Percentiles rank a stretch among this genome's conserved stretches.
Conservation (phyloP, 208 protist species). For the Strigomonas culicis region DNA sequence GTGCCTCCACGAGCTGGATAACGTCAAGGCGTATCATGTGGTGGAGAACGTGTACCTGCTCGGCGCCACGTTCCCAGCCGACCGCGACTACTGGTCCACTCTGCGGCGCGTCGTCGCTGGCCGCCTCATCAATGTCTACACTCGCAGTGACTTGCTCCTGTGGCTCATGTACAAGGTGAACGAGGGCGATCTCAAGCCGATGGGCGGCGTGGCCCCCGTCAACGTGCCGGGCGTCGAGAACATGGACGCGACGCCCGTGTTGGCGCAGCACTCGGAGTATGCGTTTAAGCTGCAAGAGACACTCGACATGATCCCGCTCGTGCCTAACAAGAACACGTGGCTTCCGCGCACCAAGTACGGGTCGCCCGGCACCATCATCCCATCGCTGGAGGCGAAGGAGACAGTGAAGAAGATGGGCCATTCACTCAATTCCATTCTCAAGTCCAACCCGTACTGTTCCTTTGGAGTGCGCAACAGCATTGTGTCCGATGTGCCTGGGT, state of each 20-base stretch:
- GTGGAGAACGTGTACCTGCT: conserved; percentile 88
- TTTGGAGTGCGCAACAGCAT: conserved; percentile 45
- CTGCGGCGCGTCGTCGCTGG: conserved; percentile 76
- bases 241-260: conserved; percentile 63
- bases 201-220: conserved; percentile 70
- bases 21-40: conserved; percentile 47
- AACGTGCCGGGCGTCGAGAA: conserved; percentile 85
- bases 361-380: conserved; percentile 52
- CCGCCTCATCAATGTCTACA: conserved; percentile 87
- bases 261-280: conserved; percentile 60
- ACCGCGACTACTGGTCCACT: conserved; percentile 44
- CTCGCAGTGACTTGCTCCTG: conserved; percentile 76
- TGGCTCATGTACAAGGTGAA: conserved; percentile 78
- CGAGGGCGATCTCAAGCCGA: conserved; percentile 61
- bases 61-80: conserved; percentile 55
- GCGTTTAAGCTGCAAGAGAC: conserved; percentile 49
- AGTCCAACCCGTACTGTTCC: conserved; percentile 26
- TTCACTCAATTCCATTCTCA: conserved; percentile 35
- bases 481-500: conserved; percentile 22
- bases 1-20: conserved; percentile 67
- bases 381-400: conserved; percentile 17
- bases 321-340: conserved; percentile 43
- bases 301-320: conserved; percentile 38
- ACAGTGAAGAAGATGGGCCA: conserved; percentile 29
- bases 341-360: conserved; percentile 32